Evolutionary conservation across 2,329 filamentous ascomycete genomes (phyloP), one percentile per base, ranked within the genome.

Genomic region (Pseudogymnoascus sp.): DNA sequence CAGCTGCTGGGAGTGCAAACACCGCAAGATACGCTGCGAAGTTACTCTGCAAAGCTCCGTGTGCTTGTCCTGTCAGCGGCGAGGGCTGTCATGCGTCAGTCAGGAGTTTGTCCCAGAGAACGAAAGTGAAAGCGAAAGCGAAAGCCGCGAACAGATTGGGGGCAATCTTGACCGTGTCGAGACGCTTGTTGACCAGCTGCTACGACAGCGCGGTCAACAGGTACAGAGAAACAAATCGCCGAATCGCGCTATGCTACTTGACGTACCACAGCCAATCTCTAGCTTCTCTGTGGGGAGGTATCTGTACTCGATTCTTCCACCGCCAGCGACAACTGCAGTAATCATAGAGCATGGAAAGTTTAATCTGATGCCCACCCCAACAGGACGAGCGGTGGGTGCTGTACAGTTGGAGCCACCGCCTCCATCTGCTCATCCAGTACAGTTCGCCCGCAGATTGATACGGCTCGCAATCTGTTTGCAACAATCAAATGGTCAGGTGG

Each of bases 391-490:
- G n/a, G 25, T 37, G 36, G 14, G 14, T 37, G 14, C 31, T 23
- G 11, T 36, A 19, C 25, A 60, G 19, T 31, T 37, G 13, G 51
- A 36, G 6, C 45, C 51, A 19, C 48, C 19, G n/a, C 14, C 54
- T 16, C 62, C 62, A 6, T 37, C 21, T 16, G 62, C 60, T 39
- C 60, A 61, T 23, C 60, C 60, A 19, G 14, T 61, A 6, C 60
- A 61, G 13, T 61, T 61, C 60, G 60, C 60, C n/a, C 60, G 60
- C 14, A 61, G 41, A 39, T 39, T 61, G 21, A 61, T 61, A 21
- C 60, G 36, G n/a, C 25, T 61, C 14, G 60, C 60, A 23, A 34
- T 61, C 16, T 61, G 60, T 4, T 16, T 61, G 31, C 60, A 61
- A 34, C 62, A 61, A 57, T 23, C 60, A 60, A 51, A 63, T 13